Percentiles rank a stretch among this genome's conserved stretches.
phyloP scores from a whole-genome alignment of 2,329 filamentous ascomycete genomes.

The Aspergillus sojae region DNA sequence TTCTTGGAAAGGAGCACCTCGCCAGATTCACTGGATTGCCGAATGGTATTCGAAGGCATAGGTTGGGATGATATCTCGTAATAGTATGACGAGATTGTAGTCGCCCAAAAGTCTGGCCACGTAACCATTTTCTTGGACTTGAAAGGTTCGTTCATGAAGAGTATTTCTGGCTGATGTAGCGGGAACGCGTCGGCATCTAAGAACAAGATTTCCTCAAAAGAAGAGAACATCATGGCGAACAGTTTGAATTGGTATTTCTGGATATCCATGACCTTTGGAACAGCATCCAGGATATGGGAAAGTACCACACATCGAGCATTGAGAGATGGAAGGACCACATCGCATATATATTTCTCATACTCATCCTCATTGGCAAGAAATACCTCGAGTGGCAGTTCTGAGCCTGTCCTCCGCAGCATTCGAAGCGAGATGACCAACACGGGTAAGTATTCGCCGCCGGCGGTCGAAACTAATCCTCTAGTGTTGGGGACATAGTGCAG shows the following conservation, averaged over 20 bases:
- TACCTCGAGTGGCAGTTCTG: constrained; percentile 49
- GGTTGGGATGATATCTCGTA: constrained; percentile 41
- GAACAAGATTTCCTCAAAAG: constrained; percentile 53
- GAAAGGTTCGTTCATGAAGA: constrained; percentile 49
- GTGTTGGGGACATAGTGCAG: constrained; percentile 39
- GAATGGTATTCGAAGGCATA: constrained; percentile 23
- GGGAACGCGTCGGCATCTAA: constrained; percentile 54
- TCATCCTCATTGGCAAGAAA: constrained; percentile 46
- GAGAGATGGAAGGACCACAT: constrained; percentile 45
- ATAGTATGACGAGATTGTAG: constrained; percentile 42
- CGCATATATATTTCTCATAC: constrained; percentile 47
- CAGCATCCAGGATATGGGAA: constrained; percentile 42
- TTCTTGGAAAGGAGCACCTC: constrained; percentile 50
- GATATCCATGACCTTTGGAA: constrained; percentile 35
- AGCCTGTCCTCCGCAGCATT: constrained; percentile 49
- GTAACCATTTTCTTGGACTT: constrained; percentile 44
- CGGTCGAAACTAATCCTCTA: constrained; percentile 51
- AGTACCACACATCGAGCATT: constrained; percentile 50
- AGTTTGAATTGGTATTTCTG: constrained; percentile 52
- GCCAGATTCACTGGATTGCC: constrained; percentile 47
- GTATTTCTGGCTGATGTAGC: constrained; percentile 42
- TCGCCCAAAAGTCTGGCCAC: constrained; percentile 53
- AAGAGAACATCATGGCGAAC: constrained; percentile 53
- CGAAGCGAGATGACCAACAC: constrained; percentile 48
- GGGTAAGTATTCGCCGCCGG: constrained; percentile 46